Evolutionary conservation across 208 protist genomes (phyloP), one percentile per base, ranked within the genome.

Genomic region (Herpetomonas samuelpessoai): DNA sequence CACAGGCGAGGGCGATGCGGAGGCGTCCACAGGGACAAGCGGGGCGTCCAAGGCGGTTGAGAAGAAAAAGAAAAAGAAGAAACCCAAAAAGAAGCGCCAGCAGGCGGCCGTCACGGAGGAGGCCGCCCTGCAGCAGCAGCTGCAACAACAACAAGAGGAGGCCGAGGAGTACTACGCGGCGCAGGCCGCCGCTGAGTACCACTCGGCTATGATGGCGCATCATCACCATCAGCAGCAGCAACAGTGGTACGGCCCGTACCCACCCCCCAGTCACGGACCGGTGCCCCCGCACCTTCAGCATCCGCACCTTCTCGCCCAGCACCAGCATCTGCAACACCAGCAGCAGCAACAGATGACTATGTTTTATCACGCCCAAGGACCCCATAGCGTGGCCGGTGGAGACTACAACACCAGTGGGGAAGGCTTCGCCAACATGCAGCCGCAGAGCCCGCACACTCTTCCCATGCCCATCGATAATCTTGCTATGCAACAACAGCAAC

Each of bases 11-110:
- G n/a, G n/a, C n/a, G n/a, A n/a, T n/a, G n/a, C n/a, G n/a, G n/a
- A n/a, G n/a, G n/a, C n/a, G n/a, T n/a, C n/a, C n/a, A n/a, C n/a
- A n/a, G n/a, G n/a, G n/a, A n/a, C n/a, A n/a, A n/a, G n/a, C n/a
- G n/a, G n/a, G n/a, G n/a, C n/a, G n/a, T n/a, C n/a, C 24, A 4
- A 56, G 51, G 14, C 29, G 25, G 27, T 14, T 45, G 9, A 12
- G 44, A 9, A 57, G 1, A 44, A 10, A 9, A 61, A 61, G 28
- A 61, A 61, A 44, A 61, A 61, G 25, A 69, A 70, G 49, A 72
- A 72, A 52, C 50, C 49, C 16, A 77, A 77, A 22, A 77, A 77
- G 29, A 77, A 64, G 35, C 49, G 56, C 22, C 70, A 72, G 21
- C 64, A 76, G 21, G 52, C 55, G 39, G 6, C 16, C 21, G 1